Conservation (phyloP, 2,329 filamentous ascomycete species). For the Orbilia blumenaviensis region DNA sequence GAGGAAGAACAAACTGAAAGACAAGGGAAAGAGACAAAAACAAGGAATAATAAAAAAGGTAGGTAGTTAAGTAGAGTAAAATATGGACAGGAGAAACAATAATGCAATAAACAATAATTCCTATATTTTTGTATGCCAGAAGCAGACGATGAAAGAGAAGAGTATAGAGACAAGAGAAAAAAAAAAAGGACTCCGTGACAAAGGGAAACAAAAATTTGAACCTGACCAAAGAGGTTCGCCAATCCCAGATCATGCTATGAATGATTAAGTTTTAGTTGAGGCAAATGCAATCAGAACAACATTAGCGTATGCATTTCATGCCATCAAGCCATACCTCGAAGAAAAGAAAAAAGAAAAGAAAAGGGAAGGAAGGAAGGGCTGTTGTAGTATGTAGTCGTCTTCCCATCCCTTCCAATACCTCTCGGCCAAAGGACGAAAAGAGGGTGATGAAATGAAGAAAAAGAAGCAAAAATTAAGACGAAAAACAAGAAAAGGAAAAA, state of each 20-base stretch:
- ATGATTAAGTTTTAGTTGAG: not conserved
- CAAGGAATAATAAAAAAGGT: not conserved
- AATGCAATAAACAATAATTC: not conserved
- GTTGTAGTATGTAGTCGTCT: too few species aligned
- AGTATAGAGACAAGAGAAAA: not conserved
- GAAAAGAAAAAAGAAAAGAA: not conserved
- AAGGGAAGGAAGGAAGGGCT: too few species aligned
- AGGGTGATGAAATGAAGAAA: not conserved
- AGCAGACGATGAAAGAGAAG: not conserved
- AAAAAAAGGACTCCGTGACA: not conserved
- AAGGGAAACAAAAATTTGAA: not conserved
- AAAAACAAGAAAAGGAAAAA: not conserved
- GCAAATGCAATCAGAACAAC: conserved; percentile 5
- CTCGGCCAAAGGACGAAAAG: conserved; percentile 6
- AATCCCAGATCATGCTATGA: conserved; percentile 15
- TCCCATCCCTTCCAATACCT: too few species aligned
- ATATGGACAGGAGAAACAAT: conserved; percentile 2
- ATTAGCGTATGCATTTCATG: conserved; percentile 11
- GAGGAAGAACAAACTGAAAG: not conserved
- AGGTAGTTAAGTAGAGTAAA: too few species aligned
- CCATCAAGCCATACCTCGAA: not conserved
- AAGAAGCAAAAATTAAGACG: not conserved
- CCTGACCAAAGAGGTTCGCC: conserved; percentile 3
- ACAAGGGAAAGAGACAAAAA: not conserved
- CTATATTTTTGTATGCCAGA: not conserved